A percentile compares a stretch with the other conserved stretches of the same genome.
phyloP scores from a whole-genome alignment of 139 green algal species.

The Trebouxia sp. region DNA sequence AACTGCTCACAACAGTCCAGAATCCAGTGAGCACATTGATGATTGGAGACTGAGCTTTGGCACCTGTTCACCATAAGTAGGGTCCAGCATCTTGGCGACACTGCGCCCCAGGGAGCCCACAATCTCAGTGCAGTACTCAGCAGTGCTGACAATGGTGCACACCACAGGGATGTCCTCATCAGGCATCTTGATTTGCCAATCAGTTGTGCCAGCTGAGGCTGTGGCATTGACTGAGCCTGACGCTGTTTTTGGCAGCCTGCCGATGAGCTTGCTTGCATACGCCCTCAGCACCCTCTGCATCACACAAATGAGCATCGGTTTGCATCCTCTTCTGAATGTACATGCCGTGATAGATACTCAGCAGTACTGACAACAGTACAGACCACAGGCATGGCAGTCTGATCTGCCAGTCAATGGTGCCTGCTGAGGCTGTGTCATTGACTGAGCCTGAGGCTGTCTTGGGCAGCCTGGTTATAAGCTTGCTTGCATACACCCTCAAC shows the following conservation, averaged over 20 bases:
- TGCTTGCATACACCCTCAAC: constrained; percentile 72
- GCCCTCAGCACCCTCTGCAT: constrained; percentile 71
- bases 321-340: neutral
- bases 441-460: constrained; percentile 63
- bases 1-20: no score
- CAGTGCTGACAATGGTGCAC: constrained; percentile 88
- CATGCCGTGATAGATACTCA: constrained; percentile 64
- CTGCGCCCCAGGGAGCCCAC: constrained; percentile 58
- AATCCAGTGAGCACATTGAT: no score
- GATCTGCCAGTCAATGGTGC: constrained; percentile 72
- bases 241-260: constrained; percentile 77
- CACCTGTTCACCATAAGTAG: constrained; percentile 59
- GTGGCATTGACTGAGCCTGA: constrained; percentile 44
- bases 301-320: no score
- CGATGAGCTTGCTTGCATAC: constrained; percentile 77
- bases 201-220: constrained; percentile 44
- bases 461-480: constrained; percentile 76
- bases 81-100: constrained; percentile 62
- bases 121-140: constrained; percentile 90
- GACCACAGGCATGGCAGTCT: constrained; percentile 59
- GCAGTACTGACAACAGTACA: constrained; percentile 89
- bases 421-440: constrained; percentile 40
- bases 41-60: no score
- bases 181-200: constrained; percentile 74
- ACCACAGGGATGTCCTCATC: constrained; percentile 60